Percentiles rank a stretch among this genome's conserved stretches.
Evolutionary conservation across 331 rosid genomes (phyloP).

Genomic region (Cydonia oblonga): DNA sequence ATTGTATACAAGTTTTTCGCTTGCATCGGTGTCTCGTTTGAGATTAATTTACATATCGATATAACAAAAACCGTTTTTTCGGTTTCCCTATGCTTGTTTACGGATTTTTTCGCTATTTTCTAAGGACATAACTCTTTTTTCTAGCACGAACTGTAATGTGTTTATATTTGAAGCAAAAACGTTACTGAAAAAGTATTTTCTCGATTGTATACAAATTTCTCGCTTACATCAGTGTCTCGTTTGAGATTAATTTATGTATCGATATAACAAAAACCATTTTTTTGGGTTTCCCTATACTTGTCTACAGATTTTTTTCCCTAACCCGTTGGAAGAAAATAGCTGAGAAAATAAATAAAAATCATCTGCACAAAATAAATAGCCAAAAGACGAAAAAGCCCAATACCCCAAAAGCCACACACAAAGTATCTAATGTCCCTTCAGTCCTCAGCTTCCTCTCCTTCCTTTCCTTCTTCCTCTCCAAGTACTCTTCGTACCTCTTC

Average conservation of each 20-base stretch:
- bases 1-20: too few species aligned
- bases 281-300: background rate
- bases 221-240: too few species aligned
- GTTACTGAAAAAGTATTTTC: too few species aligned
- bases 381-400: constrained; percentile 16
- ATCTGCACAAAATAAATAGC: constrained; percentile 21
- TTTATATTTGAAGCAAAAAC: too few species aligned
- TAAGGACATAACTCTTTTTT: too few species aligned
- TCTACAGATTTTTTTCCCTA: background rate
- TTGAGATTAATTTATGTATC: too few species aligned
- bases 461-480: constrained; percentile 34
- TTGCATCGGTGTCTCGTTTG: background rate
- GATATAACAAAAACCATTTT: too few species aligned
- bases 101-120: too few species aligned
- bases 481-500: constrained; percentile 28
- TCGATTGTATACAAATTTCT: too few species aligned
- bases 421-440: constrained; percentile 50
- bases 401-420: constrained; percentile 37
- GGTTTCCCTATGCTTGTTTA: background rate
- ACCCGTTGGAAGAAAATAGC: background rate
- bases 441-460: constrained; percentile 32
- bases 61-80: too few species aligned
- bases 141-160: too few species aligned
- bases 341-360: background rate
- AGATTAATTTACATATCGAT: too few species aligned